phyloP scores from a whole-genome alignment of 805 yeast genomes.

The Tetrapisispora pingtungensis region DNA sequence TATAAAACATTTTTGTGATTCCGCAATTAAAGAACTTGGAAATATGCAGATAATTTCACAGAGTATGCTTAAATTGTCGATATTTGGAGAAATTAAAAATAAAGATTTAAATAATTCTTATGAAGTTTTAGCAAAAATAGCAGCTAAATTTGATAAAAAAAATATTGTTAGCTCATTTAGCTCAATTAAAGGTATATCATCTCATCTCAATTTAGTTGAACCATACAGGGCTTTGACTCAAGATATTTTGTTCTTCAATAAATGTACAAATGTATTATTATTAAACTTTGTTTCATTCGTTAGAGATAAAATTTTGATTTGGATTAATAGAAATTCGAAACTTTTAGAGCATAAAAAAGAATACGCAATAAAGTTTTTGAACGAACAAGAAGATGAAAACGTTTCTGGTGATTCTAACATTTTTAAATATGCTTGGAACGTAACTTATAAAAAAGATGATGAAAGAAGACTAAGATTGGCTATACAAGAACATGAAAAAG shows the following conservation, averaged over 20 bases:
- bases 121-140: conserved; percentile 1
- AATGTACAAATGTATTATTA: conserved; percentile 19
- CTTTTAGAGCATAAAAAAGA: conserved; percentile 29
- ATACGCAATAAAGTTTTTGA: conserved; percentile 20
- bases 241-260: conserved; percentile 11
- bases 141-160: neutral
- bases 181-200: neutral
- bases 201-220: neutral
- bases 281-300: conserved; percentile 27
- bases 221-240: neutral
- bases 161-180: neutral
- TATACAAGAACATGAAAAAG: conserved; percentile 33
- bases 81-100: conserved; percentile 14
- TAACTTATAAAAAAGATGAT: conserved; percentile 34
- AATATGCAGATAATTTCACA: conserved; percentile 7
- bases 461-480: conserved; percentile 34
- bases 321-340: conserved; percentile 40
- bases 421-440: conserved; percentile 20
- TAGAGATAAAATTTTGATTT: conserved; percentile 29
- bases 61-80: conserved; percentile 14
- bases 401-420: neutral
- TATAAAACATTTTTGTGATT: conserved; percentile 20
- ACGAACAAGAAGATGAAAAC: conserved; percentile 9
- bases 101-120: conserved; percentile 13
- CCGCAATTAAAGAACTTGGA: conserved; percentile 15